phyloP scores from a whole-genome alignment of 2,329 filamentous ascomycete species.

The Trichophyton benhamiae region DNA sequence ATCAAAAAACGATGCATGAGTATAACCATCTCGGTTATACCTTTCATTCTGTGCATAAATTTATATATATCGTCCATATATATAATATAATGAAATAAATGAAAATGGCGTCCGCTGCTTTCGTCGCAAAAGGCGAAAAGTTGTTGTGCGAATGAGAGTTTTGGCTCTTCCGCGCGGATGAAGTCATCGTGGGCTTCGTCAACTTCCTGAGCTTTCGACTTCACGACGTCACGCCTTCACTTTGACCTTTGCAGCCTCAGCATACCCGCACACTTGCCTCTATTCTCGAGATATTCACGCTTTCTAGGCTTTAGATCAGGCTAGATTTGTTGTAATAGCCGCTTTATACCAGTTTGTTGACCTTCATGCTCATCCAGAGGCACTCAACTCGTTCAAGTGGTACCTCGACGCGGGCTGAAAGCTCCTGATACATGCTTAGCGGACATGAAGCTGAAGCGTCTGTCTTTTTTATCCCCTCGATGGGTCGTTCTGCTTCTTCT shows the following conservation, averaged over 20 bases:
- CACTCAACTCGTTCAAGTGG: neutral
- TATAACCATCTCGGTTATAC: no score
- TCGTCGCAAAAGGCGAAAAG: neutral
- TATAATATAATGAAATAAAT: neutral
- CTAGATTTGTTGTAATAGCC: neutral
- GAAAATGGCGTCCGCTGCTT: neutral
- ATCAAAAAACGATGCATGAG: no score
- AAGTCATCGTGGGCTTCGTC: neutral
- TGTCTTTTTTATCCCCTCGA: neutral
- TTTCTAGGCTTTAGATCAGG: neutral
- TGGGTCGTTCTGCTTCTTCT: neutral
- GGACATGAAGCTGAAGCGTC: neutral
- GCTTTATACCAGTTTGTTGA: neutral
- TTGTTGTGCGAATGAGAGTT: neutral
- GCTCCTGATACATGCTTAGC: neutral
- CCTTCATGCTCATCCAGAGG: neutral
- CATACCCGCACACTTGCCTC: neutral
- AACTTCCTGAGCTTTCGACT: neutral
- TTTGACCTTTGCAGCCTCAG: neutral
- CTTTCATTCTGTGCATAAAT: no score
- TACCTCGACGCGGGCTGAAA: neutral
- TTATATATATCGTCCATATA: neutral
- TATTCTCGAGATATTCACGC: neutral
- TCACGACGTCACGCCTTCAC: slow-evolving; percentile 1
- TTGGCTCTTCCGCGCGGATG: neutral